phyloP scores from a whole-genome alignment of 768 basidiomycete genomes.

The Hypsizygus marmoreus region DNA sequence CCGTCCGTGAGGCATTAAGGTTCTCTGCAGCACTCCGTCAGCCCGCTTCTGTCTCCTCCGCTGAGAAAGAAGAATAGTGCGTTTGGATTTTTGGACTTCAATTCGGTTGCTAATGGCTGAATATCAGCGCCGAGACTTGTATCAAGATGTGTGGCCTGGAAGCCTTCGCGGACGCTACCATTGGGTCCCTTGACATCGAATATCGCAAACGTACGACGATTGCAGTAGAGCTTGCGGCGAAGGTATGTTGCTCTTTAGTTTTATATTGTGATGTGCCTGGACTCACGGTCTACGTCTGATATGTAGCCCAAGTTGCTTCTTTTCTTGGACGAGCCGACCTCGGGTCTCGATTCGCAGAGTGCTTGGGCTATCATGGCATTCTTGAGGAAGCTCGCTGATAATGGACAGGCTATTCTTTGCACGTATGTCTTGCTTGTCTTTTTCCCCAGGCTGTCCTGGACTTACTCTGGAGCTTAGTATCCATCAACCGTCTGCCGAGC shows the following conservation, averaged over 20 bases:
- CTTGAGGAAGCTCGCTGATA: conserved; percentile 72
- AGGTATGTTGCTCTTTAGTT: conserved; percentile 46
- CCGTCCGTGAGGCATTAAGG: conserved; percentile 78
- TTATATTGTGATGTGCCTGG: too few species aligned
- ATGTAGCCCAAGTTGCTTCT: conserved; percentile 71
- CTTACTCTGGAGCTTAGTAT: background rate
- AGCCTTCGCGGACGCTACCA: conserved; percentile 60
- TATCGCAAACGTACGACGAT: conserved; percentile 60
- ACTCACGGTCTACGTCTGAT: background rate
- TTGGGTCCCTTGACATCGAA: conserved; percentile 55
- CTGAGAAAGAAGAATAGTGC: conserved; percentile 81
- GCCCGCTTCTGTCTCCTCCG: conserved; percentile 58
- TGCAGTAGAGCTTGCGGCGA: conserved; percentile 75
- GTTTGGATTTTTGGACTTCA: conserved; percentile 25
- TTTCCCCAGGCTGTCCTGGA: conserved; percentile 42
- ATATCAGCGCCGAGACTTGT: conserved; percentile 5
- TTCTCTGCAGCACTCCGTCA: conserved; percentile 84
- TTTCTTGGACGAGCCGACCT: conserved; percentile 89
- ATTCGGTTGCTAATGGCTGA: background rate
- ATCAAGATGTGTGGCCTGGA: conserved; percentile 60
- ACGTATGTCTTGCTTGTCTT: conserved; percentile 52
- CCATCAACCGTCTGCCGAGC: conserved; percentile 75
- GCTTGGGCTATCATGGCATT: conserved; percentile 84
- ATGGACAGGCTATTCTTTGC: conserved; percentile 90
- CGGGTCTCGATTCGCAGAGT: conserved; percentile 84